A percentile compares a stretch with the other conserved stretches of the same genome.
phyloP scores from a whole-genome alignment of 192 early-diverging fungal genomes.

The Coemansia sp. region DNA sequence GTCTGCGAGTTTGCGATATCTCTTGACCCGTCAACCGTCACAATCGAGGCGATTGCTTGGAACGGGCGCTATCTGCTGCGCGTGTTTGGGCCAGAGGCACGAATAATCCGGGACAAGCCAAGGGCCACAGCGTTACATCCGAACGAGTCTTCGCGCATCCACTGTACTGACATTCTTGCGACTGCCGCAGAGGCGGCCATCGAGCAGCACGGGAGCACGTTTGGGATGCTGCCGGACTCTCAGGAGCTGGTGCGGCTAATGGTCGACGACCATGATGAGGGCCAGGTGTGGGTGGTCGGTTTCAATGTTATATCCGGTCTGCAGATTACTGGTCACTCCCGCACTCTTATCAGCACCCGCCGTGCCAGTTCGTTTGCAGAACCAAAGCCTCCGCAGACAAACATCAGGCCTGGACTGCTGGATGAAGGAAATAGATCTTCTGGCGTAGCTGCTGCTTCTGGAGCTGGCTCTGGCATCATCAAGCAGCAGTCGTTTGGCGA shows the following conservation, averaged over 20 bases:
- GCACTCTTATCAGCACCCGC: constrained; percentile 44
- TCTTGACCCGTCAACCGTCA: constrained; percentile 35
- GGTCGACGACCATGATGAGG: constrained; percentile 53
- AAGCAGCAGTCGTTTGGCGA: constrained; percentile 50
- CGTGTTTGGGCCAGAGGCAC: constrained; percentile 42
- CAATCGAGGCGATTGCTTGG: constrained; percentile 53
- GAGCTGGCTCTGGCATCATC: constrained; percentile 13
- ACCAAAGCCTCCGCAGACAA: constrained; percentile 17
- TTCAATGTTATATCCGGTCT: constrained; percentile 50
- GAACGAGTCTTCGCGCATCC: constrained; percentile 25
- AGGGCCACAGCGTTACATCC: constrained; percentile 35
- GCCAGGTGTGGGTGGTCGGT: constrained; percentile 44
- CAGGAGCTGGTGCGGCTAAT: constrained; percentile 50
- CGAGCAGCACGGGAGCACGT: constrained; percentile 53
- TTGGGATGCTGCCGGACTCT: constrained; percentile 49
- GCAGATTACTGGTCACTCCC: constrained; percentile 48
- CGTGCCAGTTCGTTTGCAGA: constrained; percentile 28
- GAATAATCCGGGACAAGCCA: constrained; percentile 42
- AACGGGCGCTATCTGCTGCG: constrained; percentile 52
- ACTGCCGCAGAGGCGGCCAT: constrained; percentile 50
- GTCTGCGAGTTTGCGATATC: constrained; percentile 48
- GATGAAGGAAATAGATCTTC: constrained; percentile 23
- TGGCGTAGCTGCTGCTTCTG: constrained; percentile 8
- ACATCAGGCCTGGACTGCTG: constrained; percentile 11
- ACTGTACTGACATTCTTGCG: constrained; percentile 53